Conservation (phyloP, 202 grass and related monocot genomes). For the Cymbopogon flexuosus region DNA sequence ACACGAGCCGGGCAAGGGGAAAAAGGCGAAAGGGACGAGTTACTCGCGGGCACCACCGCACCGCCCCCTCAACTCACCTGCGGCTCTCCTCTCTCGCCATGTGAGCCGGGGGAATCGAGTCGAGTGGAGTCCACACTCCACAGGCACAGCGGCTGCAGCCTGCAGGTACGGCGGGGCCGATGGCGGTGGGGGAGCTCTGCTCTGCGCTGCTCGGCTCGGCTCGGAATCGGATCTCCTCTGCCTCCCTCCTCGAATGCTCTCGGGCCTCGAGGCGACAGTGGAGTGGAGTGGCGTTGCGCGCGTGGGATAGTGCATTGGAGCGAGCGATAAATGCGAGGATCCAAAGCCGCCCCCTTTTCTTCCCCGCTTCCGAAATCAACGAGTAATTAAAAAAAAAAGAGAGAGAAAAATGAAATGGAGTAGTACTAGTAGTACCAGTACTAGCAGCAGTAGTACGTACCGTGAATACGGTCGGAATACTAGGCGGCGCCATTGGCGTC, state of each 20-base stretch:
- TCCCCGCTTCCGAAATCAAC: not conserved
- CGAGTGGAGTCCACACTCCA: not conserved
- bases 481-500: slow-evolving; percentile 11
- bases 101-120: not conserved
- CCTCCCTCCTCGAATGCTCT: not conserved
- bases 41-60: slow-evolving; percentile 13
- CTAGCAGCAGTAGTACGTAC: not conserved
- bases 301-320: slow-evolving; percentile 3
- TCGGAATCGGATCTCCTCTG: not conserved
- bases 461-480: not conserved
- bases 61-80: not conserved
- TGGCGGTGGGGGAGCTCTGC: not conserved
- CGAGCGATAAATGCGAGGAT: slow-evolving; percentile 36
- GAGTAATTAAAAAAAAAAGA: not conserved
- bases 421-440: too few relatives aligned
- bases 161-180: not conserved
- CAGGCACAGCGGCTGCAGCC: not conserved
- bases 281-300: not conserved
- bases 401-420: not conserved
- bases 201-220: not conserved
- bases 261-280: not conserved
- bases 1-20: not conserved
- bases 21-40: not conserved
- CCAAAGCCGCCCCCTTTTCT: not conserved
- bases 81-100: slow-evolving; percentile 29